Evolutionary conservation across 2,329 filamentous ascomycete genomes (phyloP), one percentile per base, ranked within the genome.

Genomic region (Paraconiothyrium sp.): DNA sequence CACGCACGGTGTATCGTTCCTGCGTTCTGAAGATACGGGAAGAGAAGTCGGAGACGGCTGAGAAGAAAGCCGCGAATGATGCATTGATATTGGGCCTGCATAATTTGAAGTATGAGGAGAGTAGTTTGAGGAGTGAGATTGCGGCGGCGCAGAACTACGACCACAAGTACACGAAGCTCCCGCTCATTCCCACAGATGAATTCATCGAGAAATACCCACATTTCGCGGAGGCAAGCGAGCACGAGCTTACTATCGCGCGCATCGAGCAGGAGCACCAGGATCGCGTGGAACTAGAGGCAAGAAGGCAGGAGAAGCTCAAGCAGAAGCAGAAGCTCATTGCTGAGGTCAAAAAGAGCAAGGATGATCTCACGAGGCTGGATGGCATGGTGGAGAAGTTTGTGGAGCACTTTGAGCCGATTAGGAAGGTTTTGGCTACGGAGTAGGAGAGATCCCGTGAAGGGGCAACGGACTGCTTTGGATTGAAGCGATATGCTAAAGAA

Each of bases 101-200:
- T 80, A 99, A 99, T 74, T 83, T 99, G 8, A 96, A 95, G 78
- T 99, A 99, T 75, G 94, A 99, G 79, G 94, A 98, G 81, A 86
- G 92, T 58, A 93, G 97, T 78, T 82, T 99, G 58, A 89, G 92
- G 66, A 92, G 92, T 52, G 95, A 99, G 80, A 98, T 99, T 63
- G 84, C 88, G 0, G 93, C 92, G 9, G 98, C 95, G 78, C 92
- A 97, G 76, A 91, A 90, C 55, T 97, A 96, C 72, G 92, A 97
- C 67, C 94, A 99, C 81, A 92, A 92, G 66, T 97, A 97, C 77
- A 88, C 90, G 67, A 88, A 92, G 62, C 86, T 99, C 3, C 94
- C 94, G 8, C 84, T 99, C 55, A 90, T 97, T n/a, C 84, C 92
- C 0, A 85, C 89, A 34, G 91, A 95, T 52, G 90, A 96, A 57